phyloP scores from a whole-genome alignment of 164 flowering plant genomes.

The Macadamia tetraphylla region DNA sequence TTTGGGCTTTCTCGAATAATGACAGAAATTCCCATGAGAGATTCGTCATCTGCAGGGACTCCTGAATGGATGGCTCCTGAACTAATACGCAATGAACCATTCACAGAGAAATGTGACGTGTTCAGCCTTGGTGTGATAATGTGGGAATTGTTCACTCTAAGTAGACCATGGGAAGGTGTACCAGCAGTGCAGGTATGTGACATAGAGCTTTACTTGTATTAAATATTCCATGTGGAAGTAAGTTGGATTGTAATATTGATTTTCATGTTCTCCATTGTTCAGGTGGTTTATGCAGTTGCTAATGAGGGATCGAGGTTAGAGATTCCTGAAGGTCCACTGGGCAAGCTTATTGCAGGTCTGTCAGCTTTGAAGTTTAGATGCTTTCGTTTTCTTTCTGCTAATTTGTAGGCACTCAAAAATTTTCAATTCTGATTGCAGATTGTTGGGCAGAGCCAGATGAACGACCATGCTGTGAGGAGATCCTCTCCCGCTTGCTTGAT shows the following conservation, averaged over 20 bases:
- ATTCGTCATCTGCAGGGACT: slow-evolving; percentile 32
- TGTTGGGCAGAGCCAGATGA: slow-evolving; percentile 88
- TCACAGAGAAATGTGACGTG: slow-evolving; percentile 68
- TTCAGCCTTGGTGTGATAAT: slow-evolving; percentile 80
- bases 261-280: slow-evolving; percentile 11
- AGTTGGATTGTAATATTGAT: not conserved
- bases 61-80: slow-evolving; percentile 94
- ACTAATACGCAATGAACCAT: slow-evolving; percentile 71
- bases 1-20: slow-evolving; percentile 72
- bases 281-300: slow-evolving; percentile 94
- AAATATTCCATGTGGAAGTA: not conserved
- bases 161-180: slow-evolving; percentile 93
- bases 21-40: slow-evolving; percentile 43
- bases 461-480: slow-evolving; percentile 82
- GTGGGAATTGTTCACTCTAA: slow-evolving; percentile 79
- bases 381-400: not conserved
- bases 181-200: slow-evolving; percentile 62
- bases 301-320: slow-evolving; percentile 75
- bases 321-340: slow-evolving; percentile 90
- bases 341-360: slow-evolving; percentile 78
- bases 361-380: not conserved
- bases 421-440: slow-evolving; percentile 42
- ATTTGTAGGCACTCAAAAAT: not conserved
- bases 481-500: slow-evolving; percentile 69
- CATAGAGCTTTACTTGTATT: not conserved